Conservation (phyloP, 2,329 filamentous ascomycete species). For the Botrytis sinoallii region DNA sequence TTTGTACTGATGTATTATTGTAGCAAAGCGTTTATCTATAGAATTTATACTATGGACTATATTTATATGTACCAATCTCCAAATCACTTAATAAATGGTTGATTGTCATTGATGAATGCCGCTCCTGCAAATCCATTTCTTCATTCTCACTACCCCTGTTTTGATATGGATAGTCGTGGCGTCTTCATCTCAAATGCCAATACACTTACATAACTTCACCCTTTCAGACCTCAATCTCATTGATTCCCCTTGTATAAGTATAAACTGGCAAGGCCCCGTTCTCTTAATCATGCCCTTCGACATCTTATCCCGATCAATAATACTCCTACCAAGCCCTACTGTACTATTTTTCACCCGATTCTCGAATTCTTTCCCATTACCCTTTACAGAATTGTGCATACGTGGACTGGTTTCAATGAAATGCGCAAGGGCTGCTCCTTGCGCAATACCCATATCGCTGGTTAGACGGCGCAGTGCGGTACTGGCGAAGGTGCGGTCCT, state of each 20-base stretch:
- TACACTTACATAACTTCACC: neutral
- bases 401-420: neutral
- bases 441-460: neutral
- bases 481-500: neutral
- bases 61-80: neutral
- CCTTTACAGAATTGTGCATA: neutral
- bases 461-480: neutral
- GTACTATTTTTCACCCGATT: conserved; percentile 13
- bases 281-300: neutral
- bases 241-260: neutral
- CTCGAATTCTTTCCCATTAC: conserved; percentile 13
- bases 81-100: neutral
- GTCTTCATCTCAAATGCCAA: neutral
- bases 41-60: conserved; percentile 3
- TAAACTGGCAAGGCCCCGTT: neutral
- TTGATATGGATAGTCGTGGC: neutral
- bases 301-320: neutral
- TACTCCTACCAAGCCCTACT: conserved; percentile 8
- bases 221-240: neutral
- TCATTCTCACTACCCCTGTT: neutral
- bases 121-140: neutral
- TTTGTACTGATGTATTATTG: neutral
- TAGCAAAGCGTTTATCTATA: conserved; percentile 15
- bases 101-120: neutral
- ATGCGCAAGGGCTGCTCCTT: neutral